These are phyloP conservation scores for Allodekkera sacchari DNA, from an alignment of 805 yeast species.

Conservation along the genomic window DNA sequence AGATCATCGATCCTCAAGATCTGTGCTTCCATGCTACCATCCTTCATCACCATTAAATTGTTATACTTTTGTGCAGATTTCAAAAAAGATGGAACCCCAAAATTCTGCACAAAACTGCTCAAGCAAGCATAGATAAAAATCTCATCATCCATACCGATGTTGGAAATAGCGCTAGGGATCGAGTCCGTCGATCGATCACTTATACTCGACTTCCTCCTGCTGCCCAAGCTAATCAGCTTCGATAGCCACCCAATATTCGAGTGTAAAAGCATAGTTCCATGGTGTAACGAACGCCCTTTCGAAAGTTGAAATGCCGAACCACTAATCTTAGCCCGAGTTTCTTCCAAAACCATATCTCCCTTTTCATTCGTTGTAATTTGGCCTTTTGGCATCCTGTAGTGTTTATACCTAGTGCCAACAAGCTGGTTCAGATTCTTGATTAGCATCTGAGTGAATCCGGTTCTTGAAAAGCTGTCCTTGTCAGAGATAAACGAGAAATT, in stretches of 20 bases:
- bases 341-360: conserved; percentile 63
- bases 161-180: conserved; percentile 72
- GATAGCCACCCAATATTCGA: conserved; percentile 55
- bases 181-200: conserved; percentile 46
- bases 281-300: conserved; percentile 79
- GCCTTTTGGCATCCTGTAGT: conserved; percentile 11
- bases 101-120: conserved; percentile 30
- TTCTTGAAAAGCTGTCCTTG: conserved; percentile 48
- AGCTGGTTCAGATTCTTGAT: conserved; percentile 14
- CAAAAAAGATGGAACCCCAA: conserved; percentile 17
- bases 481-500: conserved; percentile 78
- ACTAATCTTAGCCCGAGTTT: conserved; percentile 53
- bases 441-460: conserved; percentile 33
- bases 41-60: conserved; percentile 8
- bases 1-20: conserved; percentile 18
- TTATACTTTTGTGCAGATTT: conserved; percentile 4
- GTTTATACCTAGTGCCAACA: conserved; percentile 3
- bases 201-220: conserved; percentile 12
- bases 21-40: conserved; percentile 10
- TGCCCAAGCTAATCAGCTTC: conserved; percentile 38
- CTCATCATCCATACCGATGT: conserved; percentile 39
- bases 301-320: conserved; percentile 92
- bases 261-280: conserved; percentile 85
- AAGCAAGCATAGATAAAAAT: conserved; percentile 39
- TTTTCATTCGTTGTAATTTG: conserved; percentile 52